phyloP scores from a whole-genome alignment of 2,329 filamentous ascomycete genomes.

The Polytolypa hystricis region DNA sequence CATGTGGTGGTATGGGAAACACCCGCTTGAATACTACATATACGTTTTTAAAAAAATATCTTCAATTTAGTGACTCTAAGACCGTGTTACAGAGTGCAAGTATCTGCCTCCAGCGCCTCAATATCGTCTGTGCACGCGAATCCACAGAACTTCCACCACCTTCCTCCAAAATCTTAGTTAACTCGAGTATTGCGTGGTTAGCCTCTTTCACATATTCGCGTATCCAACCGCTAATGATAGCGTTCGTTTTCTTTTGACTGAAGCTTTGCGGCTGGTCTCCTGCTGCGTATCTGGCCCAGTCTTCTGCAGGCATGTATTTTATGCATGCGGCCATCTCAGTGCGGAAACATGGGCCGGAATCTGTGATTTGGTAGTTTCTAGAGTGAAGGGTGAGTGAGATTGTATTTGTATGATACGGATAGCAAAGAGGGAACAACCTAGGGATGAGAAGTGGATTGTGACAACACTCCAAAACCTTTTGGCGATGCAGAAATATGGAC shows the following conservation, averaged over 20 bases:
- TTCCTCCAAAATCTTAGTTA: too few species aligned
- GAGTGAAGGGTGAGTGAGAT: slow-evolving; percentile 4
- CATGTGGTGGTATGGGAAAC: too few species aligned
- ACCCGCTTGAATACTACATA: too few species aligned
- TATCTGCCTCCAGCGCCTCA: slow-evolving; percentile 32
- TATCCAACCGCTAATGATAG: slow-evolving; percentile 27
- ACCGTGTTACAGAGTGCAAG: slow-evolving; percentile 22
- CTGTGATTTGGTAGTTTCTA: slow-evolving; percentile 30
- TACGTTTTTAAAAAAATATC: too few species aligned
- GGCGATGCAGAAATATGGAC: too few species aligned
- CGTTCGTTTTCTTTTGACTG: slow-evolving; percentile 21
- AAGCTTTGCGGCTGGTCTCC: slow-evolving; percentile 23
- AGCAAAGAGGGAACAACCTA: neutral
- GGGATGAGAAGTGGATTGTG: neutral
- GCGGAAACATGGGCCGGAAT: slow-evolving; percentile 30
- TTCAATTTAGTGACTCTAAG: slow-evolving; percentile 8
- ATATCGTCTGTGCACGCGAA: slow-evolving; percentile 18
- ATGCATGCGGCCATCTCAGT: slow-evolving; percentile 33
- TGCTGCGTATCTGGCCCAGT: slow-evolving; percentile 31
- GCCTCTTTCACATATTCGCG: slow-evolving; percentile 25
- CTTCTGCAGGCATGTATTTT: slow-evolving; percentile 27
- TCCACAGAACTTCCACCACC: too few species aligned
- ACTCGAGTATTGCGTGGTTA: slow-evolving; percentile 19
- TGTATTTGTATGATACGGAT: neutral
- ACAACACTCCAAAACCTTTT: too few species aligned